Percentiles rank a stretch among this genome's conserved stretches.
Evolutionary conservation across 495 filamentous ascomycete species (phyloP).

Genomic region (Aspergillus ostianus): DNA sequence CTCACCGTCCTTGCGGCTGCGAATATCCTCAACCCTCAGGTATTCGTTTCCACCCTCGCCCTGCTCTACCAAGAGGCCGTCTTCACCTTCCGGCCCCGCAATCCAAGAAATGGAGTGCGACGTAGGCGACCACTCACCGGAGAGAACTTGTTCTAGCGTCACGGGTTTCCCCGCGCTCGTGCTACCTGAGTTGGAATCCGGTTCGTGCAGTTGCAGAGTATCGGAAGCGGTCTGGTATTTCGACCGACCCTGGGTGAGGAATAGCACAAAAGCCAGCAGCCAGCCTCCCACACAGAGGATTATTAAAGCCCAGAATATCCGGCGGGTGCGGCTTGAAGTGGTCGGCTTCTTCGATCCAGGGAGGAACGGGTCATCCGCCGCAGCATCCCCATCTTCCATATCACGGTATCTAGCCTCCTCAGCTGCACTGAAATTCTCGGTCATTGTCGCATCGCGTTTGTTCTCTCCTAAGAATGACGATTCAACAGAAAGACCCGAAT

Average conservation of each 20-base stretch:
- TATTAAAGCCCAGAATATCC: conserved; percentile 66
- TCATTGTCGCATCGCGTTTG: conserved; percentile 21
- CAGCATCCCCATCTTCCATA: conserved; percentile 36
- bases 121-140: conserved; percentile 65
- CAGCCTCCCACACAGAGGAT: conserved; percentile 71
- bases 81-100: conserved; percentile 76
- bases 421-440: conserved; percentile 1
- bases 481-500: conserved; percentile 40
- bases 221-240: conserved; percentile 23
- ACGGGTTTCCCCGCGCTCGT: conserved; percentile 72
- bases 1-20: conserved; percentile 50
- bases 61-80: conserved; percentile 76
- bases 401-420: conserved; percentile 35
- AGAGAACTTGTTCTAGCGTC: conserved; percentile 76
- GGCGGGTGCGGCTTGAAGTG: conserved; percentile 47
- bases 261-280: conserved; percentile 73
- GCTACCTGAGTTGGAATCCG: conserved; percentile 62
- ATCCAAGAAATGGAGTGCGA: conserved; percentile 85
- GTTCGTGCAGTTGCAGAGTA: conserved; percentile 39
- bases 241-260: conserved; percentile 55
- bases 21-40: conserved; percentile 84
- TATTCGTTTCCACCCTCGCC: conserved; percentile 62
- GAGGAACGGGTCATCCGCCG: conserved; percentile 29
- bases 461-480: conserved; percentile 32
- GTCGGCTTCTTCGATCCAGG: conserved; percentile 22